Evolutionary conservation across 2,329 filamentous ascomycete species (phyloP).

Genomic region (Lachnellula subtilissima): DNA sequence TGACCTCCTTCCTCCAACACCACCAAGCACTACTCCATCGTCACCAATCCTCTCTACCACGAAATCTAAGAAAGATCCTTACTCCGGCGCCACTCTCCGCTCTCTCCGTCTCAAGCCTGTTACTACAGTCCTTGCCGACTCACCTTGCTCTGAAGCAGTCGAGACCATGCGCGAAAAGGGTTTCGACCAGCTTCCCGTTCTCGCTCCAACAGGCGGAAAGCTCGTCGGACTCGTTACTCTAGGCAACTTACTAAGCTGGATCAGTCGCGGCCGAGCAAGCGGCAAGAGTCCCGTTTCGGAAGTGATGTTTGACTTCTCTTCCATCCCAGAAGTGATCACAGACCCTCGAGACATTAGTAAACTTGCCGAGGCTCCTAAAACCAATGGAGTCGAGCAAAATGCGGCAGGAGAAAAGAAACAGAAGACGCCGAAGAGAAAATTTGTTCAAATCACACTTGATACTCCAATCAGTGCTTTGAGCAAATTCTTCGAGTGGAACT

Average conservation of each 20-base stretch:
- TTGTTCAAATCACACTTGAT: conserved; percentile 90
- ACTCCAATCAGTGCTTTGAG: conserved; percentile 79
- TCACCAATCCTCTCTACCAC: conserved; percentile 35
- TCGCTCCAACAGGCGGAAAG: conserved; percentile 61
- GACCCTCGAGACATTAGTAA: conserved; percentile 64
- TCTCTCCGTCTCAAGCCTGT: conserved; percentile 88
- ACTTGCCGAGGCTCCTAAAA: conserved; percentile 29
- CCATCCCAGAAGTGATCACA: conserved; percentile 84
- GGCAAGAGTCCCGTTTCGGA: conserved; percentile 70
- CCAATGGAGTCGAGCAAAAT: conserved; percentile 26
- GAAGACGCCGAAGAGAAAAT: conserved; percentile 57
- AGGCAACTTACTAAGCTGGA: conserved; percentile 87
- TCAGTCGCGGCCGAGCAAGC: conserved; percentile 75
- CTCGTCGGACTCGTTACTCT: conserved; percentile 92
- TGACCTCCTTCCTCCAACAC: conserved; percentile 69
- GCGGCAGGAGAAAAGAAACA: conserved; percentile 33
- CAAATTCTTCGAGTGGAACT: conserved; percentile 98
- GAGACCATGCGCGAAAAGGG: conserved; percentile 98
- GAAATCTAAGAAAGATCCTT: conserved; percentile 52
- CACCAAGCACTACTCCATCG: conserved; percentile 38
- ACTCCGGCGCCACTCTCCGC: conserved; percentile 72
- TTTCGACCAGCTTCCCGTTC: conserved; percentile 94
- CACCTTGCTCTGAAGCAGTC: conserved; percentile 78
- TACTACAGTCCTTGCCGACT: conserved; percentile 70
- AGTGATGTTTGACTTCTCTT: conserved; percentile 96